phyloP scores from a whole-genome alignment of 495 filamentous ascomycete species.

The Poronia punctata region DNA sequence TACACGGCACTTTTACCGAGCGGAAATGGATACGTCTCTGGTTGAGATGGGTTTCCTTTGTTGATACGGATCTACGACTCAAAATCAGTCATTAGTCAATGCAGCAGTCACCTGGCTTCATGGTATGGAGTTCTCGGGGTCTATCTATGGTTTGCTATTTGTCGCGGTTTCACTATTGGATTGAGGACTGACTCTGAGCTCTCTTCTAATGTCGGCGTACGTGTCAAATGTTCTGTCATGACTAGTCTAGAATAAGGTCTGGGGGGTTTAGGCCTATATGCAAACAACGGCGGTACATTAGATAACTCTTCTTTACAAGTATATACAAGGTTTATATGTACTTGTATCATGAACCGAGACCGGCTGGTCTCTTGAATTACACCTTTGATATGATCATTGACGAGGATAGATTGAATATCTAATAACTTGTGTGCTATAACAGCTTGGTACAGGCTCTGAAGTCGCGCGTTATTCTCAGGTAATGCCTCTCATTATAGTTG shows the following conservation, averaged over 20 bases:
- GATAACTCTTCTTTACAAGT: conserved; percentile 22
- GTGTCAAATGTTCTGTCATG: conserved; percentile 17
- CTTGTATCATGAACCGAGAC: conserved; percentile 3
- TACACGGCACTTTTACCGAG: too few relatives aligned
- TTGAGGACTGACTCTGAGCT: conserved; percentile 12
- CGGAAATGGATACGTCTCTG: conserved; percentile 10
- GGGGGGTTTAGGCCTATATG: conserved; percentile 13
- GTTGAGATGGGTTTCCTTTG: conserved; percentile 15
- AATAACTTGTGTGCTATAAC: too few relatives aligned
- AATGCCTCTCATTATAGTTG: too few relatives aligned
- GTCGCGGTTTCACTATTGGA: conserved; percentile 13
- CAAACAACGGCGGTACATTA: conserved; percentile 20
- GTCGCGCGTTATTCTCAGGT: too few relatives aligned
- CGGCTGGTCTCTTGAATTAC: too few relatives aligned
- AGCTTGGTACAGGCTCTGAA: too few relatives aligned
- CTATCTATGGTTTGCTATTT: conserved; percentile 19
- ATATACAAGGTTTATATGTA: conserved; percentile 27
- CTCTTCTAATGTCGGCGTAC: conserved; percentile 19
- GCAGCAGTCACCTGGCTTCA: conserved; percentile 20
- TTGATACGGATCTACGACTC: conserved; percentile 20
- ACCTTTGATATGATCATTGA: too few relatives aligned
- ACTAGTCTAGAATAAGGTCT: conserved; percentile 13
- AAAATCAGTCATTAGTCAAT: conserved; percentile 19
- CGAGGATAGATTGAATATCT: too few relatives aligned
- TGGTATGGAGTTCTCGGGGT: conserved; percentile 23